Conservation (phyloP, 345 rosid species). For the Kandelia obovata region DNA sequence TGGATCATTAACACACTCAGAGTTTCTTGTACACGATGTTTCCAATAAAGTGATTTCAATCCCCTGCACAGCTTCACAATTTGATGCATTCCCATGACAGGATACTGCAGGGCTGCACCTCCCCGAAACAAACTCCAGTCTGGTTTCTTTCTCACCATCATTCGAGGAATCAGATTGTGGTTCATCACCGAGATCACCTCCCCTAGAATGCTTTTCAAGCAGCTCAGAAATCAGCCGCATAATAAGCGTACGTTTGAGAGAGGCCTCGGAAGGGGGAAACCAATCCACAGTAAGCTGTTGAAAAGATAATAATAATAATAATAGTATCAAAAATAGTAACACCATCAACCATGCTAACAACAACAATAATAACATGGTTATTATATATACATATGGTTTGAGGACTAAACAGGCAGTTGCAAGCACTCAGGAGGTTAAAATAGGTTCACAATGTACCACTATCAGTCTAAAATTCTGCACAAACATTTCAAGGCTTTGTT, state of each 20-base stretch:
- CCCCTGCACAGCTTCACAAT: conserved; percentile 46
- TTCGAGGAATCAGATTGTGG: conserved; percentile 39
- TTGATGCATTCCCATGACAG: conserved; percentile 42
- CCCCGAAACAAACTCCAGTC: conserved; percentile 38
- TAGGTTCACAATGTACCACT: not conserved
- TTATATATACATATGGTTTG: conserved; percentile 10
- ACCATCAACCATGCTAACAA: not conserved
- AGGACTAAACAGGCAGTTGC: conserved; percentile 8
- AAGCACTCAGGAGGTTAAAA: not conserved
- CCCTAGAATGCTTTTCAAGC: conserved; percentile 48
- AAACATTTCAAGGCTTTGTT: no score
- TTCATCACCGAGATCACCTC: conserved; percentile 35
- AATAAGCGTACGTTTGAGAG: conserved; percentile 82
- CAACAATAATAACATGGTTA: conserved; percentile 1
- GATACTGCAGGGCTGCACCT: conserved; percentile 40
- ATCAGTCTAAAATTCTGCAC: not conserved
- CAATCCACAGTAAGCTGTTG: conserved; percentile 75
- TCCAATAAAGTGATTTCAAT: conserved; percentile 68
- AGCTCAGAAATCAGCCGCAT: conserved; percentile 72
- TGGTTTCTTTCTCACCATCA: conserved; percentile 34
- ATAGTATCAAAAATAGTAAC: no score
- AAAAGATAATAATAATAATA: not conserved
- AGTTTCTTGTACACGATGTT: conserved; percentile 55
- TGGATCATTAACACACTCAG: conserved; percentile 56
- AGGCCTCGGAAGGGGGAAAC: conserved; percentile 91